Percentiles rank a stretch among this genome's conserved stretches.
Conservation (phyloP, 2,329 filamentous ascomycete genomes). For the Pseudogymnoascus sp. region DNA sequence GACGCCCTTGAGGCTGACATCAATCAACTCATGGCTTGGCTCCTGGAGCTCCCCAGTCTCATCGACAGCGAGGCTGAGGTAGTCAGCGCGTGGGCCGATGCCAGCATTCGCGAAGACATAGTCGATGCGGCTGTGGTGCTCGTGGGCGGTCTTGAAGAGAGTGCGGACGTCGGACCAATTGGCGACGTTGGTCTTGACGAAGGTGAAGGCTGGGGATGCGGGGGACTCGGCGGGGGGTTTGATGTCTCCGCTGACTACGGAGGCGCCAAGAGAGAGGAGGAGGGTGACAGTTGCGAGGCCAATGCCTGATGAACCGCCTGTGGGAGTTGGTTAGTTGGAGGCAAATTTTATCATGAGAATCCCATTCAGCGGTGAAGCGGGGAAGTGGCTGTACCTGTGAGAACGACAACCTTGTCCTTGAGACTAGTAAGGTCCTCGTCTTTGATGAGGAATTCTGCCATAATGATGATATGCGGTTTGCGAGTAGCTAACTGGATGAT, state of each 20-base stretch:
- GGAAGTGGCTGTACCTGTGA: conserved; percentile 37
- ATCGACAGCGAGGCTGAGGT: conserved; percentile 40
- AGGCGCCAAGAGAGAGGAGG: conserved; percentile 44
- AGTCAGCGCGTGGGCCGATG: conserved; percentile 39
- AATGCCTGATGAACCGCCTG: conserved; percentile 52
- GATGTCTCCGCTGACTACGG: conserved; percentile 47
- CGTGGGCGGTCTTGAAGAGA: conserved; percentile 44
- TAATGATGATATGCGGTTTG: conserved; percentile 21
- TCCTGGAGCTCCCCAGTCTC: conserved; percentile 41
- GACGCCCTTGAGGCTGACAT: conserved; percentile 43
- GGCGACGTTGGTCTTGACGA: conserved; percentile 31
- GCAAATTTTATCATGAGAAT: conserved; percentile 8
- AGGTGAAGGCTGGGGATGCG: conserved; percentile 28
- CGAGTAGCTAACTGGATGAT: not conserved
- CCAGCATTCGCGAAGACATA: conserved; percentile 42
- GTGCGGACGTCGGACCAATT: conserved; percentile 41
- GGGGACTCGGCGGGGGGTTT: conserved; percentile 31
- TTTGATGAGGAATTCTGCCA: conserved; percentile 39
- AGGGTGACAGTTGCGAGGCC: conserved; percentile 47
- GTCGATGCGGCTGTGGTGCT: conserved; percentile 22
- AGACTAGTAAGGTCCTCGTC: conserved; percentile 37
- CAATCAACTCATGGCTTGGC: conserved; percentile 35
- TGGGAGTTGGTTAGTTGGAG: conserved; percentile 11
- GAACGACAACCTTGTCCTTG: conserved; percentile 42
- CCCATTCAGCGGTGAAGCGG: not conserved